Evolutionary conservation across 2,329 filamentous ascomycete species (phyloP).

Genomic region (Decorospora gaudefroyi): DNA sequence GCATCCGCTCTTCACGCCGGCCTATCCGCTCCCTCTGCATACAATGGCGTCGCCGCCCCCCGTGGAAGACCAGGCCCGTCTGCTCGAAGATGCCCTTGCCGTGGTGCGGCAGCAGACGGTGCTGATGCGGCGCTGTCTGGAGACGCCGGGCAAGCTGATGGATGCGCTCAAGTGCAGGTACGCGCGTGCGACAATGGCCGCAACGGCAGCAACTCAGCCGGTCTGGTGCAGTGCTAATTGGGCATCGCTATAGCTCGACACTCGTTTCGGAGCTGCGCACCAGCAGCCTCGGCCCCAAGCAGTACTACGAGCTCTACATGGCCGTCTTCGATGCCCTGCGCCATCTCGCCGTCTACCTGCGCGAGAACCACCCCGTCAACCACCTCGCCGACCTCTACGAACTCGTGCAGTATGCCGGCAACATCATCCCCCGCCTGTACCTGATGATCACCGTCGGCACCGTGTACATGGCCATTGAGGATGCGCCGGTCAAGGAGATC

Average conservation of each 20-base stretch:
- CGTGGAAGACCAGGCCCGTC: conserved; percentile 69
- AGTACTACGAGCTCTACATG: conserved; percentile 99
- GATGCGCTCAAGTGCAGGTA: conserved; percentile 99
- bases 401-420: conserved; percentile 95
- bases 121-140: conserved; percentile 96
- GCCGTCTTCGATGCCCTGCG: conserved; percentile 96
- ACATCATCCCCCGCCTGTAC: conserved; percentile 94
- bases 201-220: background rate
- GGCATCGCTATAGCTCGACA: conserved; percentile 70
- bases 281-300: conserved; percentile 95
- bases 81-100: conserved; percentile 94
- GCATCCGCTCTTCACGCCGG: conserved; percentile 40
- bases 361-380: conserved; percentile 96
- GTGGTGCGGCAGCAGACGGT: conserved; percentile 96
- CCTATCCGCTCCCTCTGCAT: conserved; percentile 23
- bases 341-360: conserved; percentile 93
- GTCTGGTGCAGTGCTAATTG: conserved; percentile 7
- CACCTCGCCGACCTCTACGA: conserved; percentile 98
- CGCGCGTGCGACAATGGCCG: conserved; percentile 16
- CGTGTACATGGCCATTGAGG: conserved; percentile 97
- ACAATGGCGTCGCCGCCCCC: conserved; percentile 55
- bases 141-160: conserved; percentile 98
- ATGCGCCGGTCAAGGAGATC: conserved; percentile 98
- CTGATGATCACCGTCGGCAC: conserved; percentile 99
- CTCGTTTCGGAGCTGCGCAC: conserved; percentile 98